These are phyloP conservation scores for Aspergillus diversus DNA, from an alignment of 495 filamentous ascomycete species.

Conservation along the genomic window DNA sequence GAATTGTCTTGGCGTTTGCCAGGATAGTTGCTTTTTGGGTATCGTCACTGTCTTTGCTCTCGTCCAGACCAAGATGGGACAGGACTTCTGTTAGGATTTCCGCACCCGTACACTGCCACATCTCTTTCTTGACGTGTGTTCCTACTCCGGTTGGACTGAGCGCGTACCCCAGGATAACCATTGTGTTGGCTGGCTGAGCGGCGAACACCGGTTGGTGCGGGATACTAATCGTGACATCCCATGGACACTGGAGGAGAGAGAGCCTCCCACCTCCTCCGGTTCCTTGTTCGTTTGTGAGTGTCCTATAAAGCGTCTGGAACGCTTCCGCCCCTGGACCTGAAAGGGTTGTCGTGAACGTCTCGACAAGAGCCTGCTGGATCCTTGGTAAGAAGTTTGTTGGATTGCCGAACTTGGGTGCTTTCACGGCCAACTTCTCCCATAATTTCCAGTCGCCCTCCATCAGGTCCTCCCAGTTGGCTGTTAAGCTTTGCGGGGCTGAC, in stretches of 20 bases:
- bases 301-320: constrained; percentile 32
- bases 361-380: constrained; percentile 33
- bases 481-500: background rate
- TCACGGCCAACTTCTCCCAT: constrained; percentile 27
- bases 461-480: constrained; percentile 13
- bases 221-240: constrained; percentile 41
- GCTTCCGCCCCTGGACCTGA: constrained; percentile 19
- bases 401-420: constrained; percentile 36
- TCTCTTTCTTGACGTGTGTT: constrained; percentile 42
- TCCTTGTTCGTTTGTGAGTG: constrained; percentile 31
- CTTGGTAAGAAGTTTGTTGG: constrained; percentile 38
- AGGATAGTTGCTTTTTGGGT: constrained; percentile 16
- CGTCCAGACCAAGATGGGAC: constrained; percentile 32
- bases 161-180: constrained; percentile 43
- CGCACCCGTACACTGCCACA: constrained; percentile 40
- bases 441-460: constrained; percentile 31
- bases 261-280: constrained; percentile 38
- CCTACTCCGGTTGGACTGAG: constrained; percentile 30
- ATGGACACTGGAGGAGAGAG: constrained; percentile 39
- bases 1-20: constrained; percentile 27
- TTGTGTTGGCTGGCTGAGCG: constrained; percentile 29
- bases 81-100: constrained; percentile 46
- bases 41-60: background rate
- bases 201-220: constrained; percentile 43
- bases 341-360: constrained; percentile 45